Evolutionary conservation across 2,329 filamentous ascomycete genomes (phyloP), one percentile per base, ranked within the genome.

Genomic region (Beauveria medogensis): DNA sequence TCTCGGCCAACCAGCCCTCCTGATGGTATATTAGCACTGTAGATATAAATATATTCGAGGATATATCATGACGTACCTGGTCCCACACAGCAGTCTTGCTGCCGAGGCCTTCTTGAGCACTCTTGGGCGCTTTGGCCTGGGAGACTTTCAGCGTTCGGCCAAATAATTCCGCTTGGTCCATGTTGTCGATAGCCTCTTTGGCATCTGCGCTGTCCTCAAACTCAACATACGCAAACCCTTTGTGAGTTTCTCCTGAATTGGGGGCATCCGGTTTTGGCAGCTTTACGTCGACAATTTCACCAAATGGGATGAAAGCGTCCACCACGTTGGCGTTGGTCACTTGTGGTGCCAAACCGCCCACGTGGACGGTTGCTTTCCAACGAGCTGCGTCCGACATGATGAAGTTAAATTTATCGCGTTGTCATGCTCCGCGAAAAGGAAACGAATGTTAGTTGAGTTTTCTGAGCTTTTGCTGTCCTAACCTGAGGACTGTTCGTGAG

Each of bases 71-170:
- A 74, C 83, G 55, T 75, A 96, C 94, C 87, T 97, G 93, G 74
- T 97, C 91, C 95, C 94, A 99, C 53, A 99, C 81, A 34, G 94
- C 95, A 50, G 89, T 96, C 75, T 92, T 95, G 78, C 91, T 96
- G 26, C 93, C 92, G 50, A 99, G 74, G 0, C 92, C 92, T 72
- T 96, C 91, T 58, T 90, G 90, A 55, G 86, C 84, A 68, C 91
- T 91, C 79, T 96, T 97, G 64, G 94, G 91, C 37, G 91, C 86
- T 74, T 96, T 99, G 48, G 95, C 95, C 60, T 89, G 84, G 50
- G 91, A 92, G 56, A 97, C 93, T 73, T 92, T 96, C 72, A 99
- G 88, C 16, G 94, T 88, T 63, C 91, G 85, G 12, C 94, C 95
- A 72, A 93, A 97, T 51, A 99, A 83, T 76, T 97, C 93, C 63